Percentiles rank a stretch among this genome's conserved stretches.
Evolutionary conservation across 2,329 filamentous ascomycete species (phyloP).

Genomic region (Penicillium frequentans): DNA sequence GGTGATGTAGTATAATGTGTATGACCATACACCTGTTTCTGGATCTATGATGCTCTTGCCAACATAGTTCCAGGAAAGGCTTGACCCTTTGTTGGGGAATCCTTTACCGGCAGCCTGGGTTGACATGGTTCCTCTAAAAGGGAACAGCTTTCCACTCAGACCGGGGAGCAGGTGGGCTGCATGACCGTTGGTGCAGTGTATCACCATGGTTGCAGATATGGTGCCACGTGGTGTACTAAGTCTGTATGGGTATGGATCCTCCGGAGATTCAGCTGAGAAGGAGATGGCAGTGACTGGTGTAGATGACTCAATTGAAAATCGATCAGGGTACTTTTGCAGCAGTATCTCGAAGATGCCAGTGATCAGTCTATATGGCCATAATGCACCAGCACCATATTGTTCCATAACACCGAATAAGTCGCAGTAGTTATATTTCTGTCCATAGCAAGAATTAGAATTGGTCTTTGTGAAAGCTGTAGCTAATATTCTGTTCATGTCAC

Average conservation of each 20-base stretch:
- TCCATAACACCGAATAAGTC: background rate
- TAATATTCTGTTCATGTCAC: background rate
- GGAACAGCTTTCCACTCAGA: background rate
- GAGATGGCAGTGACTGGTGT: background rate
- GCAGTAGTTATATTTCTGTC: background rate
- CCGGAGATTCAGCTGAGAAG: background rate
- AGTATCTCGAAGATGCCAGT: background rate
- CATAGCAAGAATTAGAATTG: accelerated
- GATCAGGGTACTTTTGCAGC: background rate
- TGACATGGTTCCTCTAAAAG: background rate
- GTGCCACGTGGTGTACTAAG: background rate
- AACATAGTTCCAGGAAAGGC: background rate
- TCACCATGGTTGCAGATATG: background rate
- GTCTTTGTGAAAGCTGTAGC: background rate
- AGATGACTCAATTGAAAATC: background rate
- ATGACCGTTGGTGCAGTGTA: background rate
- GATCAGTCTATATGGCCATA: background rate
- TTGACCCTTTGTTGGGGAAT: background rate
- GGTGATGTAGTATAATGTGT: background rate
- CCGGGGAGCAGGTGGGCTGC: background rate
- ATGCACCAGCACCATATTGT: background rate
- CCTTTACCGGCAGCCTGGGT: background rate
- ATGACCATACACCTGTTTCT: background rate
- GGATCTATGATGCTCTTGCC: background rate
- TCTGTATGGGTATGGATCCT: background rate